A percentile compares a stretch with the other conserved stretches of the same genome.
phyloP scores from a whole-genome alignment of 192 early-diverging fungal genomes.

The Backusella luteola region DNA sequence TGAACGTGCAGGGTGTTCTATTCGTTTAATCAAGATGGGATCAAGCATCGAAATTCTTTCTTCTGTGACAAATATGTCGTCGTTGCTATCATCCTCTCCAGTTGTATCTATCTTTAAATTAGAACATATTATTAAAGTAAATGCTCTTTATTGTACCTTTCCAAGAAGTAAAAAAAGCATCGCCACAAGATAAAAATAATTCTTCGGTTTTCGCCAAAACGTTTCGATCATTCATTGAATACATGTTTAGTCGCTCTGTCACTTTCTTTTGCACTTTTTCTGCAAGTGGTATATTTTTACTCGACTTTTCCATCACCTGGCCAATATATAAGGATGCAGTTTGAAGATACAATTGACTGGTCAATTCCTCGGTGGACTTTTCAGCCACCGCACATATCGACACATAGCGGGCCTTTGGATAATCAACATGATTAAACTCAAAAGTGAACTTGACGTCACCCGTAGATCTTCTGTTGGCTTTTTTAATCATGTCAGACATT shows the following conservation, averaged over 20 bases:
- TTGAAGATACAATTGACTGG: not conserved
- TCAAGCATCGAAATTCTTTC: slow-evolving; percentile 9
- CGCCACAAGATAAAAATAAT: slow-evolving; percentile 3
- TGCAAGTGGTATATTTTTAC: not conserved
- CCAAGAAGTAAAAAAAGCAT: slow-evolving; percentile 6
- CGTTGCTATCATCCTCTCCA: not conserved
- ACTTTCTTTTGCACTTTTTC: not conserved
- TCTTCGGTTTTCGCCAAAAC: not conserved
- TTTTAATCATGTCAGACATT: not conserved
- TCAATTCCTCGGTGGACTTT: slow-evolving; percentile 10
- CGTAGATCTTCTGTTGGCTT: not conserved
- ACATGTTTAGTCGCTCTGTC: not conserved
- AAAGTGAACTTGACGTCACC: not conserved
- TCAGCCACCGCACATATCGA: slow-evolving; percentile 6
- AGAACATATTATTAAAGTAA: not conserved
- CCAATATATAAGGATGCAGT: not conserved
- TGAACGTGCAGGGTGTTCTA: slow-evolving; percentile 11
- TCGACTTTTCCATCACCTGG: slow-evolving; percentile 1
- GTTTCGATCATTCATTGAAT: not conserved
- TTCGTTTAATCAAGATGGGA: slow-evolving; percentile 5
- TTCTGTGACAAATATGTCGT: not conserved
- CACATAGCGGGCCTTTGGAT: not conserved
- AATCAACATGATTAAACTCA: not conserved
- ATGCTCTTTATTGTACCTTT: not conserved
- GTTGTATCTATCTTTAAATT: not conserved